Percentiles rank a stretch among this genome's conserved stretches.
These are phyloP conservation scores for Aspergillus fijiensis DNA, from an alignment of 2,329 filamentous ascomycete genomes.

Conservation along the genomic window DNA sequence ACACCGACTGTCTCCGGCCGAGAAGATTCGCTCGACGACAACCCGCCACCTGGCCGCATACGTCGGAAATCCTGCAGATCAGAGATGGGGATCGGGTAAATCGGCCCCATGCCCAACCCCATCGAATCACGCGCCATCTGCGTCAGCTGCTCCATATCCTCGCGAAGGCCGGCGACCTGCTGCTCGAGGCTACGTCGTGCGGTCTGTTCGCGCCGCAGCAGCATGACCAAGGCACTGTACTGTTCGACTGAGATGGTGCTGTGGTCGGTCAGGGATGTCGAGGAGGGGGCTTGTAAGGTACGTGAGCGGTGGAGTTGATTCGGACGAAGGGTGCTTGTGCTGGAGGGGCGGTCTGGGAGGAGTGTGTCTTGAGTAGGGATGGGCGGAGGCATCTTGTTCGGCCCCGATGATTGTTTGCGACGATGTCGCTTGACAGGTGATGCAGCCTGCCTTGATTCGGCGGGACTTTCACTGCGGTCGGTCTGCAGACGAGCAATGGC, in stretches of 20 bases:
- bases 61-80: constrained; percentile 35
- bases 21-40: constrained; percentile 20
- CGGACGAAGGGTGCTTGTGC: constrained; percentile 35
- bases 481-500: constrained; percentile 51
- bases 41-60: constrained; percentile 26
- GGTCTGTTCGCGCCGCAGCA: constrained; percentile 48
- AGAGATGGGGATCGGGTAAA: constrained; percentile 33
- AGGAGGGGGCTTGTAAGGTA: constrained; percentile 28
- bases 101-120: constrained; percentile 31
- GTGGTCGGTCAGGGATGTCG: constrained; percentile 34
- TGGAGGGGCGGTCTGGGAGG: constrained; percentile 26
- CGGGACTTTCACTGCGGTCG: constrained; percentile 24
- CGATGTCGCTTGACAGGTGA: constrained; percentile 14
- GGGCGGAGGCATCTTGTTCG: constrained; percentile 1
- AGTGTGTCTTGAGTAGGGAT: constrained; percentile 9
- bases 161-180: constrained; percentile 44
- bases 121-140: constrained; percentile 32
- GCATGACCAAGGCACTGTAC: constrained; percentile 47
- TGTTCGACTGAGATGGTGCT: constrained; percentile 46
- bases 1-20: constrained; percentile 17
- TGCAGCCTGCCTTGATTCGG: constrained; percentile 18
- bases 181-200: constrained; percentile 47
- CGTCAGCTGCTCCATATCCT: constrained; percentile 41
- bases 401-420: constrained; percentile 19
- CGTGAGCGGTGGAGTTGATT: constrained; percentile 29